A percentile compares a stretch with the other conserved stretches of the same genome.
phyloP scores from a whole-genome alignment of 2,329 filamentous ascomycete species.

The Fusarium incarnatum region DNA sequence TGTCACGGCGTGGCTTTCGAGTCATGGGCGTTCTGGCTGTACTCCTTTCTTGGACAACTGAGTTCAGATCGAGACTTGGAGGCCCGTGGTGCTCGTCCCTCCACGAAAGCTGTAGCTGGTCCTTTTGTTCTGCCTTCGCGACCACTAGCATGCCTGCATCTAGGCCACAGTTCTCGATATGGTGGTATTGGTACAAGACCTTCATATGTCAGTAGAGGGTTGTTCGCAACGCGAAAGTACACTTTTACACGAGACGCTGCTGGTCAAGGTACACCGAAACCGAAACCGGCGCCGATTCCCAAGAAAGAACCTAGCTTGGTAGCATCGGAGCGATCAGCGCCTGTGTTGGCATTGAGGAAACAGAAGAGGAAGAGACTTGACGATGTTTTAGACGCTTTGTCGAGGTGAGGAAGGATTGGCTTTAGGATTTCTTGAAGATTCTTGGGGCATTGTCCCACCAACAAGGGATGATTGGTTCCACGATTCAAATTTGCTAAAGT shows the following conservation, averaged over 20 bases:
- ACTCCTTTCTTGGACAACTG: conserved; percentile 55
- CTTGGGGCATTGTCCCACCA: background rate
- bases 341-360: conserved; percentile 40
- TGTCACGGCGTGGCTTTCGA: conserved; percentile 54
- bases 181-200: conserved; percentile 51
- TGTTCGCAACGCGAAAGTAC: conserved; percentile 51
- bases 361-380: conserved; percentile 52
- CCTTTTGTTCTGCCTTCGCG: conserved; percentile 55
- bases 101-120: conserved; percentile 50
- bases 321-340: conserved; percentile 33
- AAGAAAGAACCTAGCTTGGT: conserved; percentile 27
- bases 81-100: conserved; percentile 25
- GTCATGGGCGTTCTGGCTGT: conserved; percentile 57
- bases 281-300: conserved; percentile 12
- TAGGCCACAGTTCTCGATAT: conserved; percentile 52
- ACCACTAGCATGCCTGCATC: conserved; percentile 53
- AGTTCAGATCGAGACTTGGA: conserved; percentile 51
- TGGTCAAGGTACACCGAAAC: conserved; percentile 3
- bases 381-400: conserved; percentile 51
- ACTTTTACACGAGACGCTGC: conserved; percentile 49
- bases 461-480: background rate
- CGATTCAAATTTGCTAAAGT: background rate
- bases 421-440: background rate
- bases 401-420: conserved; percentile 14
- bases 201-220: conserved; percentile 52